Conservation (phyloP, 495 filamentous ascomycete genomes). For the Aspergillus coremiiformis region DNA sequence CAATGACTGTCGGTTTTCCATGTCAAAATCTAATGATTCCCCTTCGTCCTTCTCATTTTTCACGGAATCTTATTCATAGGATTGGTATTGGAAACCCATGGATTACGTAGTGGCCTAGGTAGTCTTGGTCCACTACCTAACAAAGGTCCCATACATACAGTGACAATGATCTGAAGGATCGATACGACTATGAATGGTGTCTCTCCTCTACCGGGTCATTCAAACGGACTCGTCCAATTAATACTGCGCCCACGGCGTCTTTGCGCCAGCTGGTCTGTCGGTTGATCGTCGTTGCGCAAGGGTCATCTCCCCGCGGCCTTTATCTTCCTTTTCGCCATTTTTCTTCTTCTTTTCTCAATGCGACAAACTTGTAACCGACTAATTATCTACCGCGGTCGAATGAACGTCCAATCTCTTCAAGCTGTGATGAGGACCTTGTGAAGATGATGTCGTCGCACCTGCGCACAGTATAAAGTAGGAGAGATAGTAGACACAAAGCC, state of each 20-base stretch:
- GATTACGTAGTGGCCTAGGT: neutral
- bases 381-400: neutral
- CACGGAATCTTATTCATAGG: too few species aligned
- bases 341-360: neutral
- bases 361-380: neutral
- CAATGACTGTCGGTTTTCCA: neutral
- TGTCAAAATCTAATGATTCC: neutral
- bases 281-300: neutral
- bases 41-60: neutral
- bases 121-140: neutral
- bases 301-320: neutral
- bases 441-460: neutral
- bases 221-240: conserved; percentile 2
- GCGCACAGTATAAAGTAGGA: neutral
- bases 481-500: neutral
- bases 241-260: conserved; percentile 14
- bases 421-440: neutral
- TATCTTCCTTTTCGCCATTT: neutral
- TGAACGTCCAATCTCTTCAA: neutral
- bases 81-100: too few species aligned
- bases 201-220: neutral
- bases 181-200: conserved; percentile 1
- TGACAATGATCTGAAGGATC: neutral
- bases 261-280: conserved; percentile 13
- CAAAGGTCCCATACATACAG: neutral